These are phyloP conservation scores for Pichia norvegensis DNA, from an alignment of 1,139 yeast species.

Conservation along the genomic window DNA sequence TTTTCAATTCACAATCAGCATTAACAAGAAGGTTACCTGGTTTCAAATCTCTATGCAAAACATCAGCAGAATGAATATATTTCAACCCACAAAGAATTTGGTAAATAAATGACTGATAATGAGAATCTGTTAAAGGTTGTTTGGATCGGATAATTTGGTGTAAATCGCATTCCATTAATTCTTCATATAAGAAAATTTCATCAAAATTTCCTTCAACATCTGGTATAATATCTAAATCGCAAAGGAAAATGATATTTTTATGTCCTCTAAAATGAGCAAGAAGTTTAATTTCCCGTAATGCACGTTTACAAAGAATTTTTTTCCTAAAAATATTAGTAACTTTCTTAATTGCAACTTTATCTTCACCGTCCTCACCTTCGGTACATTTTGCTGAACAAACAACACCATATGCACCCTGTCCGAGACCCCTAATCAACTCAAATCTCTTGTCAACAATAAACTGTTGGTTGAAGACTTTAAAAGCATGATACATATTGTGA, in stretches of 20 bases:
- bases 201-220: constrained; percentile 64
- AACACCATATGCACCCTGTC: constrained; percentile 96
- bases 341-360: constrained; percentile 87
- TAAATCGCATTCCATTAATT: constrained; percentile 96
- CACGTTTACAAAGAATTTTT: constrained; percentile 81
- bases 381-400: constrained; percentile 88
- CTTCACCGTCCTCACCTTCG: constrained; percentile 63
- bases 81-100: constrained; percentile 91
- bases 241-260: constrained; percentile 85
- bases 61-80: constrained; percentile 93
- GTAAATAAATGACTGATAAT: constrained; percentile 85
- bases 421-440: constrained; percentile 80
- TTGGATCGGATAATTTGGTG: constrained; percentile 92
- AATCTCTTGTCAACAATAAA: constrained; percentile 81
- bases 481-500: constrained; percentile 38
- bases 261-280: constrained; percentile 84
- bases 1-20: constrained; percentile 93
- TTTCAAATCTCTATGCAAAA: constrained; percentile 85
- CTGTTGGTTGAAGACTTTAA: constrained; percentile 75
- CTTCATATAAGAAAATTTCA: constrained; percentile 88
- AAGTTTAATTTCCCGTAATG: constrained; percentile 79
- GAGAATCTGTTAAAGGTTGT: constrained; percentile 91
- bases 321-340: constrained; percentile 88
- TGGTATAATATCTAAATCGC: constrained; percentile 87
- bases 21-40: constrained; percentile 91